Evolutionary conservation across 257 asterid genomes (phyloP), one percentile per base, ranked within the genome.

Genomic region (Knoxia roxburghii): DNA sequence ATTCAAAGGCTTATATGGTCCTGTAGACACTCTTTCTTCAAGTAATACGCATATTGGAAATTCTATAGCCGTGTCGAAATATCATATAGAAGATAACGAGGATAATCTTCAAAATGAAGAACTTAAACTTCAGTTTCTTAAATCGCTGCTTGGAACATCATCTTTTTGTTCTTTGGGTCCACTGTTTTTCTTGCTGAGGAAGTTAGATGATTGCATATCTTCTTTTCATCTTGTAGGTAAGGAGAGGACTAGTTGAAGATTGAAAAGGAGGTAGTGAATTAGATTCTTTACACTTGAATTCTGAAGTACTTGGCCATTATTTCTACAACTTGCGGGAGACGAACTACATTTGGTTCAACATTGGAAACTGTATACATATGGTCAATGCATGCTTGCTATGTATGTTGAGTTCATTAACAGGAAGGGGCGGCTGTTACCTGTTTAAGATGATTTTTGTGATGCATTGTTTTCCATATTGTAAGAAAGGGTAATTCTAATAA

Each of bases 161-260:
- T 17, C 43, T 45, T 50, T 77, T 40, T 69, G 61, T 53, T 66
- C 48, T 43, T 71, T 72, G 77, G 69, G 74, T 63, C 72, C 72
- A 67, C n/a, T 40, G 50, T 2, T 50, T 68, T 40, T 70, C 67
- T 41, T 51, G 73, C 65, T 70, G 70, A 52, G 35, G 74, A 72
- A 45, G 68, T n/a, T 79, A 75, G 80, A 81, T 78, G 73, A 61
- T 73, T 79, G 76, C 77, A 78, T 75, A 39, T 77, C 80, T 69
- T 30, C 10, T 60, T 59, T 80, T 79, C 71, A 50, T 85, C 82
- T 82, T 86, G 89, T 86, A 84, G 93, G 93, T 74, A 80, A 61
- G 75, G 72, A 86, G 68, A 71, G 80, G 86, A 82, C 89, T 84
- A 84, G 82, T 71, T 80, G 85, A 80, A 77, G 87, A 82, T 78